Evolutionary conservation across 495 filamentous ascomycete genomes (phyloP), one percentile per base, ranked within the genome.

Genomic region (Penicillium maclennaniae): DNA sequence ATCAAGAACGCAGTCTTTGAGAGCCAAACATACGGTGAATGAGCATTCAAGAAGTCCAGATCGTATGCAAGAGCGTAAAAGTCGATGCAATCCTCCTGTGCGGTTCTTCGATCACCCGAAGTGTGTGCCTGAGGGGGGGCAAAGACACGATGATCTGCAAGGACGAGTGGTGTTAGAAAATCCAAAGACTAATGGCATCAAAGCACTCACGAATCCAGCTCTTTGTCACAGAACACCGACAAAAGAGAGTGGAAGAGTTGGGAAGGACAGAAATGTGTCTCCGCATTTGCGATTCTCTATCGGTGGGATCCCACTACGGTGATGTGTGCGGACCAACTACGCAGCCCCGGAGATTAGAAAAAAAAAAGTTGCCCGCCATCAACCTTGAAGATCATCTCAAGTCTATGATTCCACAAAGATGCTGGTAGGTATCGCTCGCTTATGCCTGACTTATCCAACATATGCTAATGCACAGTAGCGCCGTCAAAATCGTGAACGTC

Each of bases 401-500:
- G n/a, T 52, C 39, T 49, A 52, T 27, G 49, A 19, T 14, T 25
- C 39, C 36, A n/a, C 25, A 51, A 70, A 64, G 49, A 77, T 77
- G 75, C 66, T 77, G 62, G 74, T 77, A 70, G 50, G 74, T 69
- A 39, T 25, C 19, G 3, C 1, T 43, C 38, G 10, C 10, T 16
- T 34, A 17, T 16, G 3, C 26, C n/a, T 7, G 15, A 25, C 39
- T 26, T 16, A 19, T 14, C 2, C 34, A 37, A 14, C 20, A n/a
- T n/a, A 16, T 54, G 43, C 51, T 66, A 49, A 67, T 56, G 23
- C 1, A 56, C 5, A 44, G 28, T 53, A 82, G 79, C 74, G 83
- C 58, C 72, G 81, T 79, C 87, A 92, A 84, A 84, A 87, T 58
- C 85, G 91, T 54, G 84, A 92, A 71, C 83, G 93, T 59, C 82